phyloP scores from a whole-genome alignment of 1,284 basidiomycete genomes.

The Heliocybe sulcata region DNA sequence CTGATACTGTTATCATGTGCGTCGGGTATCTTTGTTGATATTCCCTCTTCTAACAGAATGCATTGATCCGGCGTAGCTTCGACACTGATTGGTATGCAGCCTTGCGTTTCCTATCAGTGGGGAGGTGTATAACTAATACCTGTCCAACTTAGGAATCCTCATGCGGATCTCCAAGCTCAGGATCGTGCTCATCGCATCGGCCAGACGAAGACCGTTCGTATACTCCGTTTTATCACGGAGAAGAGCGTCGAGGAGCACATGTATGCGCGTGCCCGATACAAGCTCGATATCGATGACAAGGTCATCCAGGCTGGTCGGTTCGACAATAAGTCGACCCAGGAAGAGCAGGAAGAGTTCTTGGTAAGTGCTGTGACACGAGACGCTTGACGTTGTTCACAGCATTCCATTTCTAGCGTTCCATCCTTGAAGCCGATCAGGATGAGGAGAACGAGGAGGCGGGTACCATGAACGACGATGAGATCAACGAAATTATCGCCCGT shows the following conservation, averaged over 20 bases:
- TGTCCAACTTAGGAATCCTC: slow-evolving; percentile 72
- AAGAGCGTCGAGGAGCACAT: slow-evolving; percentile 99
- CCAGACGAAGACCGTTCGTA: slow-evolving; percentile 97
- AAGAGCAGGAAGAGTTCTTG: slow-evolving; percentile 94
- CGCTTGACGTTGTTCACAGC: slow-evolving; percentile 5
- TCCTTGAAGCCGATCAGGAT: slow-evolving; percentile 86
- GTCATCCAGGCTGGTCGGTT: slow-evolving; percentile 99
- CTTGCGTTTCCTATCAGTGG: background rate
- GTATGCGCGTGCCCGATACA: slow-evolving; percentile 89
- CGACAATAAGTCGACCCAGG: slow-evolving; percentile 97
- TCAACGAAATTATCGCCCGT: slow-evolving; percentile 91
- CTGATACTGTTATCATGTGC: slow-evolving; percentile 98
- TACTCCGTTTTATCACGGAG: slow-evolving; percentile 95
- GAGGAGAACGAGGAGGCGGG: slow-evolving; percentile 91
- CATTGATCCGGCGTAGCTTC: slow-evolving; percentile 42
- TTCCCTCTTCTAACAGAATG: background rate
- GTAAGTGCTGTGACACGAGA: slow-evolving; percentile 36
- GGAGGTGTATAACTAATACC: background rate
- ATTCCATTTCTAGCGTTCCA: slow-evolving; percentile 51
- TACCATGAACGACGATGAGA: slow-evolving; percentile 95
- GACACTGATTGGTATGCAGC: slow-evolving; percentile 74
- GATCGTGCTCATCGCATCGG: slow-evolving; percentile 99
- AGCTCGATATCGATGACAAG: slow-evolving; percentile 99
- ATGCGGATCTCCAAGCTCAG: slow-evolving; percentile 97
- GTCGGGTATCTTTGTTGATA: slow-evolving; percentile 29